Evolutionary conservation across 2,329 filamentous ascomycete species (phyloP).

Genomic region (Arthrinium puccinioides): DNA sequence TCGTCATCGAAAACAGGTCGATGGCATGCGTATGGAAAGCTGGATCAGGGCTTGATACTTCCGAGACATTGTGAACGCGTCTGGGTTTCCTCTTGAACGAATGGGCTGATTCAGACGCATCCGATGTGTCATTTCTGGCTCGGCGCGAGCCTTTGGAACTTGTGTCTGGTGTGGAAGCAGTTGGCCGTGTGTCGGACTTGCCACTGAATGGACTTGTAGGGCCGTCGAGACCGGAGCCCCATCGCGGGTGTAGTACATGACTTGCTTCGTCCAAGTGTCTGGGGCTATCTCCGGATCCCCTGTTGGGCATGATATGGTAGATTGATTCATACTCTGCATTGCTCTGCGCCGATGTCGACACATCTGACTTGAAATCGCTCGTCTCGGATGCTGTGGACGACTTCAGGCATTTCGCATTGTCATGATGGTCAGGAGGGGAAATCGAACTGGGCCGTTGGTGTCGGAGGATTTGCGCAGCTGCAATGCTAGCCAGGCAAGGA

Average conservation of each 20-base stretch:
- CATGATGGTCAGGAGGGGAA: no score
- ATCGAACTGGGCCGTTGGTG: no score
- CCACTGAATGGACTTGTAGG: background rate
- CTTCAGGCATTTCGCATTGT: no score
- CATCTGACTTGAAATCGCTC: background rate
- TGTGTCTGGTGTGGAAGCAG: background rate
- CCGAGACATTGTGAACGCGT: slow-evolving; percentile 18
- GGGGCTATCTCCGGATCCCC: no score
- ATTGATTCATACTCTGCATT: background rate
- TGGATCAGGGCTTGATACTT: slow-evolving; percentile 11
- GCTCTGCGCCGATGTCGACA: background rate
- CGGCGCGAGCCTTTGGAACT: background rate
- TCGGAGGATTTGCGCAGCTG: no score
- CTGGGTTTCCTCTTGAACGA: slow-evolving; percentile 18
- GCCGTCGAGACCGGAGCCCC: background rate
- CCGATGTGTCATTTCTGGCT: background rate
- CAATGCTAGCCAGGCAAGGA: no score
- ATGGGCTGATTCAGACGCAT: slow-evolving; percentile 12
- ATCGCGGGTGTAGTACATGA: background rate
- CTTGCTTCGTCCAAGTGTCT: background rate
- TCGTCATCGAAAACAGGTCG: slow-evolving; percentile 3
- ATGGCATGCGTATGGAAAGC: background rate
- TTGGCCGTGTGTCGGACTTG: background rate
- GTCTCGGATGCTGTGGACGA: no score
- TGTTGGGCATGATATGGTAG: background rate